Evolutionary conservation across 2,329 filamentous ascomycete species (phyloP).

Genomic region (Rhynchosporium graminicola): DNA sequence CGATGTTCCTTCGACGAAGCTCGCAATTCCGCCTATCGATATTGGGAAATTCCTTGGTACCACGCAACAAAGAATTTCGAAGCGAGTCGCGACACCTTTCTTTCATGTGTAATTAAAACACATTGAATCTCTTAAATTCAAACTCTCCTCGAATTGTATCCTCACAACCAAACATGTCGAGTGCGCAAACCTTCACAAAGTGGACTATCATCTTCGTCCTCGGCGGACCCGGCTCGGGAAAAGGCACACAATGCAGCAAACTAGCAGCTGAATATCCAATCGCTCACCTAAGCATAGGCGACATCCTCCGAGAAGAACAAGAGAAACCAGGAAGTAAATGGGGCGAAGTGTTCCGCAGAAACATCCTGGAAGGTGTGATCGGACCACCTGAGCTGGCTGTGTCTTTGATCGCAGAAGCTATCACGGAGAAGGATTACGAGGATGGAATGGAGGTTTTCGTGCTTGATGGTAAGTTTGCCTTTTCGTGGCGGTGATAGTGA

Average conservation of each 20-base stretch:
- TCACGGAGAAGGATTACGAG: background rate
- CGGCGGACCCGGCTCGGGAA: conserved; percentile 41
- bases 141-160: background rate
- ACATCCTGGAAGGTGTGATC: conserved; percentile 10
- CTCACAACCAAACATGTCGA: background rate
- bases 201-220: conserved; percentile 15
- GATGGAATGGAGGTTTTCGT: background rate
- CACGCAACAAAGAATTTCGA: too few relatives aligned
- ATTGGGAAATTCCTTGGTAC: too few relatives aligned
- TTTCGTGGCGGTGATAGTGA: background rate
- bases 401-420: background rate
- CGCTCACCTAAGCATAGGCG: conserved; percentile 39
- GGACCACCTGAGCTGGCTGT: conserved; percentile 13
- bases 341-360: conserved; percentile 10
- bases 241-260: conserved; percentile 40
- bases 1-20: too few relatives aligned
- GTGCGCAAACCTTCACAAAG: background rate
- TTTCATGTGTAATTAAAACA: background rate
- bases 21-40: too few relatives aligned
- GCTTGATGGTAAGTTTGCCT: conserved; percentile 4
- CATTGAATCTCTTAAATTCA: background rate
- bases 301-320: conserved; percentile 28
- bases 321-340: conserved; percentile 5
- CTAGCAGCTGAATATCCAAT: conserved; percentile 30
- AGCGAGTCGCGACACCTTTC: too few relatives aligned